These are phyloP conservation scores for Blastocystis sp. DNA, from an alignment of 352 stramenopile species.

Conservation along the genomic window DNA sequence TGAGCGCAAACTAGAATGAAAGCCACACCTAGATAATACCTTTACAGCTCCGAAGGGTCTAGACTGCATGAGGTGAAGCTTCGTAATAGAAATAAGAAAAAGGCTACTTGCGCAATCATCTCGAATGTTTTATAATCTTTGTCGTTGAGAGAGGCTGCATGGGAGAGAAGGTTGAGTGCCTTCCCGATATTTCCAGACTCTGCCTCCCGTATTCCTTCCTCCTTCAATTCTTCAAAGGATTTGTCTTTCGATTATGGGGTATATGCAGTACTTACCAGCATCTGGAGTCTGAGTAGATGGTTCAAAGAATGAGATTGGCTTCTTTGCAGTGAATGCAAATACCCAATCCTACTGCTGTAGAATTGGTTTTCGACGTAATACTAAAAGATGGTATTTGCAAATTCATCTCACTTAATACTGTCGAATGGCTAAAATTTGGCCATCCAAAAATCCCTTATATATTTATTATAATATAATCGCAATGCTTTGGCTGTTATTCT, in stretches of 20 bases:
- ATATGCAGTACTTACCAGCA: too few species aligned
- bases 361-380: background rate
- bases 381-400: background rate
- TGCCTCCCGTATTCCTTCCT: slow-evolving; percentile 4
- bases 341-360: background rate
- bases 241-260: background rate
- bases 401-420: background rate
- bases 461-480: background rate
- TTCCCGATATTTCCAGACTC: slow-evolving; percentile 38
- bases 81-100: background rate
- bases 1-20: background rate
- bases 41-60: slow-evolving; percentile 45
- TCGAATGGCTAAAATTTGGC: too few species aligned
- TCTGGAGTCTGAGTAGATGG: background rate
- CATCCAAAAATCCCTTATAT: too few species aligned
- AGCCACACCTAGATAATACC: background rate
- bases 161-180: background rate
- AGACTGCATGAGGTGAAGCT: slow-evolving; percentile 28
- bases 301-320: background rate
- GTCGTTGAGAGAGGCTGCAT: background rate
- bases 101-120: slow-evolving; percentile 25
- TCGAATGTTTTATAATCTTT: slow-evolving; percentile 50
- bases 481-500: background rate
- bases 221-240: background rate
- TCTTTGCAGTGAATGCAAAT: background rate